phyloP scores from a whole-genome alignment of 176 grass and related monocot species.

The Juncus effusus region DNA sequence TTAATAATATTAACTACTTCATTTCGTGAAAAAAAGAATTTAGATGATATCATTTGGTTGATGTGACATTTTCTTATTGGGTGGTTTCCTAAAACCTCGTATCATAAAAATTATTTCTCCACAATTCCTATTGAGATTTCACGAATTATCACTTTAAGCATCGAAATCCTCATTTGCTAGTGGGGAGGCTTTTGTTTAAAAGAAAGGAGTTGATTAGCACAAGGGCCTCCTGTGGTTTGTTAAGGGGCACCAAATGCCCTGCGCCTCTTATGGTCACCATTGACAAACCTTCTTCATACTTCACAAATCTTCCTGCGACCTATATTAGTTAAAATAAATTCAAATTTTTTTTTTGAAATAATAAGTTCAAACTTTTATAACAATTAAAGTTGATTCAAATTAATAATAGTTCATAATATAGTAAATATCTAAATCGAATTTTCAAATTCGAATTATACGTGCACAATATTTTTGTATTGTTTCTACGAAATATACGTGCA shows the following conservation, averaged over 20 bases:
- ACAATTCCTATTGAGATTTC: not conserved
- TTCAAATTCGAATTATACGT: no score
- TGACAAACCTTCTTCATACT: constrained; percentile 56
- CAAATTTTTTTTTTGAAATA: not conserved
- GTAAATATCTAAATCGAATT: no score
- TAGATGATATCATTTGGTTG: no score
- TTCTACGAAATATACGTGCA: no score
- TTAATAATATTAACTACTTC: no score
- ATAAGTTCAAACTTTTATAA: not conserved
- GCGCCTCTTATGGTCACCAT: constrained; percentile 77
- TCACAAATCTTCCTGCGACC: constrained; percentile 78
- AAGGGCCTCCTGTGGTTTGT: constrained; percentile 70
- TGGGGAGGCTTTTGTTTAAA: constrained; percentile 36
- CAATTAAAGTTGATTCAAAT: not conserved
- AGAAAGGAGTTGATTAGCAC: constrained; percentile 56
- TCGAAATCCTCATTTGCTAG: constrained; percentile 24
- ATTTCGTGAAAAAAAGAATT: no score
- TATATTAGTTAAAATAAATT: constrained; percentile 18
- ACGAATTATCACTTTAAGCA: no score
- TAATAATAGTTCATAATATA: not conserved
- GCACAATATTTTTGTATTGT: no score
- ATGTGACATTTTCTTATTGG: no score
- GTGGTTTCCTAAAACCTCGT: not conserved
- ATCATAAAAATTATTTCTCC: not conserved
- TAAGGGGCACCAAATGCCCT: constrained; percentile 76